These are phyloP conservation scores for Phytophthora quininea DNA, from an alignment of 352 stramenopile species.

Conservation along the genomic window DNA sequence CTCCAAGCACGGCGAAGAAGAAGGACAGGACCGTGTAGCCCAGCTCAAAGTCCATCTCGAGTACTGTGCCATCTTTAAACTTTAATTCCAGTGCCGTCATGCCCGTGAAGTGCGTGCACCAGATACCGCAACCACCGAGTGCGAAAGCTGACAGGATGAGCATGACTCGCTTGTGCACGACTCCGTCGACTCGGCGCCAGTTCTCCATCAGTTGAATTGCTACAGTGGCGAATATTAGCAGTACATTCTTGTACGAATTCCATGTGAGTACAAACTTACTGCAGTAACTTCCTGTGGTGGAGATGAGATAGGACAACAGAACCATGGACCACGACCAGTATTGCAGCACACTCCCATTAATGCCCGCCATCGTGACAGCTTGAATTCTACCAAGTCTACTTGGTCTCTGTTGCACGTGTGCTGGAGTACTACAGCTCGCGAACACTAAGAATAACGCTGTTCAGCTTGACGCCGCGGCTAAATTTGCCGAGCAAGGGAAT, in stretches of 20 bases:
- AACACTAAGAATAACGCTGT: too few species aligned
- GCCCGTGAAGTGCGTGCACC: constrained; percentile 74
- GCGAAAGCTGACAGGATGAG: constrained; percentile 44
- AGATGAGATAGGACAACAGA: constrained; percentile 58
- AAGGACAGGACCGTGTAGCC: constrained; percentile 61
- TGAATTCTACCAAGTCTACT: too few species aligned
- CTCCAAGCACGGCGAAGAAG: constrained; percentile 52
- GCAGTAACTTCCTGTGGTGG: constrained; percentile 69
- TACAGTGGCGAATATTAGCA: constrained; percentile 16
- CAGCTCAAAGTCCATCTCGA: constrained; percentile 62
- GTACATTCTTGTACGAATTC: not conserved
- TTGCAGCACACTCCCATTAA: constrained; percentile 30
- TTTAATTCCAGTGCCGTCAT: constrained; percentile 54
- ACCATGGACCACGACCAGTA: constrained; percentile 55
- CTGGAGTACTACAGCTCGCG: too few species aligned
- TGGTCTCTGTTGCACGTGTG: too few species aligned
- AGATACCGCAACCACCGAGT: constrained; percentile 66
- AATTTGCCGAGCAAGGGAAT: too few species aligned
- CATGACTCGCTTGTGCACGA: constrained; percentile 41
- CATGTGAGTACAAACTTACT: constrained; percentile 31
- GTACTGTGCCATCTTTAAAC: constrained; percentile 34
- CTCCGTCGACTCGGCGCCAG: constrained; percentile 43
- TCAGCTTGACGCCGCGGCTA: too few species aligned
- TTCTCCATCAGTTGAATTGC: constrained; percentile 78
- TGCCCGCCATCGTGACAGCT: constrained; percentile 11